Base-by-base conservation (phyloP, 371 early-diverging fungal species). In the Polyrhizophydium stewartii region DNA sequence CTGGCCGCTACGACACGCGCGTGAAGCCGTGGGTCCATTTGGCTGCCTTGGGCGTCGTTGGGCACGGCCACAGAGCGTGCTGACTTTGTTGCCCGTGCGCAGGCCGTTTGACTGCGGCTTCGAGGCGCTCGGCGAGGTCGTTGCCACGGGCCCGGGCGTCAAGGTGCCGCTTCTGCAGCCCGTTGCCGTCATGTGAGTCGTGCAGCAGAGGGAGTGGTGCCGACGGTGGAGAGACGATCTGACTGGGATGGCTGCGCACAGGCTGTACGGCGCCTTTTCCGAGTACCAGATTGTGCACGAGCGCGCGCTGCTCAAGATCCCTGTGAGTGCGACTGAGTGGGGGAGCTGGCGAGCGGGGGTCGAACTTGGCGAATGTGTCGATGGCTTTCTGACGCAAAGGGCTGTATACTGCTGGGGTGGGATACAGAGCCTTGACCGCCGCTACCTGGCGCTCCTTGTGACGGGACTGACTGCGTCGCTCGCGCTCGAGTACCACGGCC, bases 91-190 rank as follows among this genome's bases (percentile, higher is more conserved):
- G 35, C 6, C n/a, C 55, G 22, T 58, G 28, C 21, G 21, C 62
- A 79, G 81, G 55, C 86, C 86, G 31, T 86, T 84, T 66, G 81
- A 79, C 69, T 77, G 79, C 58, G 86, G 86, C 0, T 84, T 84
- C 46, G 86, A 86, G 56, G 65, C 69, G 21, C 61, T 86, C 21
- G 86, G 84, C 56, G 66, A 76, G 56, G 69, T 86, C 31, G 77
- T 84, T 35, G 72, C 67, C 35, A 74, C 76, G 37, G 86, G 85
- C 19, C 30, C 72, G 10, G 55, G 67, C 24, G 59, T 73, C 32
- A 75, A 72, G 51, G 62, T 77, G 32, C 7, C 35, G 3, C 35
- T 35, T 3, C 79, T 79, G 21, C 56, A 64, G n/a, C n/a, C 63
- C 41, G 68, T 65, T 27, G 65, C 68, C 35, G 62, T 65, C 31